Evolutionary conservation across 441 rosid species (phyloP).

Genomic region (Erodium trifolium): DNA sequence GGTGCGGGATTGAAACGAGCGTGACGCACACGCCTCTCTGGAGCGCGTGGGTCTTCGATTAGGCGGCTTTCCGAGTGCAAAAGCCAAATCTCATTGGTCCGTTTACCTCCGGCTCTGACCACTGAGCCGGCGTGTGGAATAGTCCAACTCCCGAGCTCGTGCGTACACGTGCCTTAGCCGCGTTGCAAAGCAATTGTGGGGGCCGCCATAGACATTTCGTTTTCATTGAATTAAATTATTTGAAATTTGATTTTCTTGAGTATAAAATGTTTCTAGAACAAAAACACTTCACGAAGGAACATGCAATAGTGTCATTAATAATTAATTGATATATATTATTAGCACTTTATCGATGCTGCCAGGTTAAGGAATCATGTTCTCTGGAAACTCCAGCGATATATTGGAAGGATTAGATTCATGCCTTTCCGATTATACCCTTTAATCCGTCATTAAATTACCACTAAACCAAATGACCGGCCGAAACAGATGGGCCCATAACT

Average conservation of each 20-base stretch:
- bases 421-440: not conserved
- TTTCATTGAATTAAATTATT: too few relatives aligned
- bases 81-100: not conserved
- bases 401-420: not conserved
- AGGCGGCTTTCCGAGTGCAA: not conserved
- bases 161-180: not conserved
- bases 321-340: not conserved
- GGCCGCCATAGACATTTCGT: too few relatives aligned
- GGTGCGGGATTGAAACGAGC: not conserved
- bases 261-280: not conserved
- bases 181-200: not conserved
- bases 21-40: constrained; percentile 16
- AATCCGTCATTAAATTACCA: not conserved
- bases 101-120: not conserved
- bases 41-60: not conserved
- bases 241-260: too few relatives aligned
- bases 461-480: too few relatives aligned
- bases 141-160: not conserved
- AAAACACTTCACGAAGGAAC: not conserved
- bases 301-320: not conserved
- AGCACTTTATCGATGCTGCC: not conserved
- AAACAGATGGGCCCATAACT: too few relatives aligned
- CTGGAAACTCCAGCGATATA: not conserved
- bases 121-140: not conserved
- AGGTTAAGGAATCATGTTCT: constrained; percentile 1